A percentile compares a stretch with the other conserved stretches of the same genome.
Conservation (phyloP, 257 asterid genomes). For the Gentiana straminea region DNA sequence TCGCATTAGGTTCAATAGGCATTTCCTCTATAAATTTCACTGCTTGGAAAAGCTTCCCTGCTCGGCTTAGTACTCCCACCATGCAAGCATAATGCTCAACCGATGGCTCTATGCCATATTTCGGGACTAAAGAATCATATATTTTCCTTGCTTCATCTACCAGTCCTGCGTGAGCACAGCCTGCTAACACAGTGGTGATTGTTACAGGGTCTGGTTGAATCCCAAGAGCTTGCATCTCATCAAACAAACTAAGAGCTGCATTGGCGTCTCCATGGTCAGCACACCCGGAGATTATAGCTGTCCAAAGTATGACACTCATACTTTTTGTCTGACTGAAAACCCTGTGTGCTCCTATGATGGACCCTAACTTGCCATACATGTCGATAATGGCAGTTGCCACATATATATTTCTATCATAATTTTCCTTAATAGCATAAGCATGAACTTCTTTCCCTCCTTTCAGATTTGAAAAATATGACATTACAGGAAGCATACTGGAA, state of each 20-base stretch:
- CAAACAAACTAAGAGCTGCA: conserved; percentile 42
- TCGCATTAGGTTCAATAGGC: conserved; percentile 55
- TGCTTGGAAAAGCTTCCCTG: conserved; percentile 61
- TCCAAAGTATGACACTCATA: conserved; percentile 73
- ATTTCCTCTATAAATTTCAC: conserved; percentile 48
- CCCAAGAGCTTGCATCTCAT: conserved; percentile 42
- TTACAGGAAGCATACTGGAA: conserved; percentile 65
- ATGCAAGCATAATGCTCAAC: conserved; percentile 68
- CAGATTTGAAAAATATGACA: conserved; percentile 44
- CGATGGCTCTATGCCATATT: conserved; percentile 44
- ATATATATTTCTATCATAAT: conserved; percentile 40
- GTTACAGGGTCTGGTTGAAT: conserved; percentile 59
- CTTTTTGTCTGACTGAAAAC: conserved; percentile 39
- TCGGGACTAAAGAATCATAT: conserved; percentile 34
- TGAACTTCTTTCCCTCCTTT: conserved; percentile 68
- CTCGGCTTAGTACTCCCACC: conserved; percentile 63
- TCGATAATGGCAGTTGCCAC: conserved; percentile 64
- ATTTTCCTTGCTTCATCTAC: conserved; percentile 50
- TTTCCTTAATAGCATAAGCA: conserved; percentile 49
- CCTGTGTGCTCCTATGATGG: conserved; percentile 41
- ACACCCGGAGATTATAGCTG: conserved; percentile 70
- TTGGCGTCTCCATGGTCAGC: conserved; percentile 75
- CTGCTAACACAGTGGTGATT: conserved; percentile 65
- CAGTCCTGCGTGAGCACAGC: conserved; percentile 78
- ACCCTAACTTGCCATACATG: conserved; percentile 69